phyloP scores from a whole-genome alignment of 108 stramenopile species.

The Cyclotella sp. region DNA sequence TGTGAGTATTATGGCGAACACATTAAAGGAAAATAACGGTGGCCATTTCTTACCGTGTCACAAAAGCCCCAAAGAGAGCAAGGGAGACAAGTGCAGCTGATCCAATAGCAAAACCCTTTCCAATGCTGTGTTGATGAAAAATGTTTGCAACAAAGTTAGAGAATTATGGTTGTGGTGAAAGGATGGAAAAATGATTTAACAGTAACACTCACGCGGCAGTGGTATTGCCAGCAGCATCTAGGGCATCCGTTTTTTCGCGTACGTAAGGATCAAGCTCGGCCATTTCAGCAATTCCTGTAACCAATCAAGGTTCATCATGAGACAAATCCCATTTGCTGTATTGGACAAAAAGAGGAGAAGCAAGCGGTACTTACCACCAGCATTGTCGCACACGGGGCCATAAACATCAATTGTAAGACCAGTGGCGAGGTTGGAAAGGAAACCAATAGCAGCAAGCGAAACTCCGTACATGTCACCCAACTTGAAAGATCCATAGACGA shows the following conservation, averaged over 20 bases:
- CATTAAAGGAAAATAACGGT: not conserved
- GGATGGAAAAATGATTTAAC: not conserved
- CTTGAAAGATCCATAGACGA: conserved; percentile 92
- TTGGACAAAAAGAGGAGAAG: not conserved
- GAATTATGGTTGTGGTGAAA: not conserved
- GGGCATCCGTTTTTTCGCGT: conserved; percentile 98
- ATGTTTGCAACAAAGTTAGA: not conserved
- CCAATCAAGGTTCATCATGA: not conserved
- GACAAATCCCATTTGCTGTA: not conserved
- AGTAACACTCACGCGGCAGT: conserved; percentile 81
- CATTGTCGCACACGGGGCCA: conserved; percentile 99
- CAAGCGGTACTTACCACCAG: conserved; percentile 84
- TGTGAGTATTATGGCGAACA: too few species aligned
- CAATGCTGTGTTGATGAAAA: conserved; percentile 56
- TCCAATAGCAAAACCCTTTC: conserved; percentile 99
- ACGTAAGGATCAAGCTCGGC: conserved; percentile 93
- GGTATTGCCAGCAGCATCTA: conserved; percentile 99
- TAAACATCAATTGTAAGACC: conserved; percentile 99
- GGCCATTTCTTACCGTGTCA: conserved; percentile 66
- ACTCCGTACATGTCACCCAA: conserved; percentile 97
- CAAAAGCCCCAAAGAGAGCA: conserved; percentile 97
- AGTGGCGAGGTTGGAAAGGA: conserved; percentile 98
- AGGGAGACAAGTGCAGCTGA: conserved; percentile 98
- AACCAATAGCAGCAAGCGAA: conserved; percentile 96
- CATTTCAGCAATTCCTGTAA: conserved; percentile 97